Evolutionary conservation across 2,329 filamentous ascomycete species (phyloP).

Genomic region (Aotearoamyces nothofagi): DNA sequence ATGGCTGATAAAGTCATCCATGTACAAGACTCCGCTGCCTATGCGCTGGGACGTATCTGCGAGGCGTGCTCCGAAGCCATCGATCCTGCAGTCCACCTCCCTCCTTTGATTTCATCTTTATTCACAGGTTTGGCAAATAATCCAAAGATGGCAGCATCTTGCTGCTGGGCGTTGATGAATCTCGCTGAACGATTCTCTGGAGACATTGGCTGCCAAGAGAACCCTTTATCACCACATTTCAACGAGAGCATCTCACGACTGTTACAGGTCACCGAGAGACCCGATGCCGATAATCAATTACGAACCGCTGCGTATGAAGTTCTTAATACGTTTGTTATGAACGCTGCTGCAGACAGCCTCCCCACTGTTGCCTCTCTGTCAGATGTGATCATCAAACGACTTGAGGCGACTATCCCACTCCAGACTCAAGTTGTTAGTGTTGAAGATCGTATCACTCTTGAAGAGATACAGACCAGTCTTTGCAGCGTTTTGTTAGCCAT

Average conservation of each 20-base stretch:
- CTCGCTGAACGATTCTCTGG: slow-evolving; percentile 89
- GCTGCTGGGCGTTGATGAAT: slow-evolving; percentile 99
- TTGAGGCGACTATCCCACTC: slow-evolving; percentile 80
- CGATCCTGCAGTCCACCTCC: slow-evolving; percentile 69
- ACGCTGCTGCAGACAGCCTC: slow-evolving; percentile 76
- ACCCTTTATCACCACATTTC: slow-evolving; percentile 83
- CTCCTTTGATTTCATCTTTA: slow-evolving; percentile 71
- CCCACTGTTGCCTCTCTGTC: slow-evolving; percentile 68
- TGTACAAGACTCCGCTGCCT: slow-evolving; percentile 91
- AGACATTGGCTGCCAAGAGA: slow-evolving; percentile 60
- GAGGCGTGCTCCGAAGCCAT: slow-evolving; percentile 87
- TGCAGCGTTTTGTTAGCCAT: slow-evolving; percentile 85
- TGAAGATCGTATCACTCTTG: slow-evolving; percentile 87
- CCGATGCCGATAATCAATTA: slow-evolving; percentile 73
- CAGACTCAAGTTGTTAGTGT: slow-evolving; percentile 91
- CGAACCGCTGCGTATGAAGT: slow-evolving; percentile 96
- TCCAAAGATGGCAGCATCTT: slow-evolving; percentile 93
- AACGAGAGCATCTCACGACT: slow-evolving; percentile 79
- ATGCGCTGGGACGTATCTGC: slow-evolving; percentile 88
- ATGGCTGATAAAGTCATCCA: slow-evolving; percentile 84
- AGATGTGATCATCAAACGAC: slow-evolving; percentile 75
- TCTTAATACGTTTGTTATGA: slow-evolving; percentile 84
- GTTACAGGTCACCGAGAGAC: slow-evolving; percentile 68
- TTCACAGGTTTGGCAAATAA: slow-evolving; percentile 83
- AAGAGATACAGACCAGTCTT: slow-evolving; percentile 96